Base-by-base conservation (phyloP, 73 alveolate species). In the Paramecium sexaurelia region DNA sequence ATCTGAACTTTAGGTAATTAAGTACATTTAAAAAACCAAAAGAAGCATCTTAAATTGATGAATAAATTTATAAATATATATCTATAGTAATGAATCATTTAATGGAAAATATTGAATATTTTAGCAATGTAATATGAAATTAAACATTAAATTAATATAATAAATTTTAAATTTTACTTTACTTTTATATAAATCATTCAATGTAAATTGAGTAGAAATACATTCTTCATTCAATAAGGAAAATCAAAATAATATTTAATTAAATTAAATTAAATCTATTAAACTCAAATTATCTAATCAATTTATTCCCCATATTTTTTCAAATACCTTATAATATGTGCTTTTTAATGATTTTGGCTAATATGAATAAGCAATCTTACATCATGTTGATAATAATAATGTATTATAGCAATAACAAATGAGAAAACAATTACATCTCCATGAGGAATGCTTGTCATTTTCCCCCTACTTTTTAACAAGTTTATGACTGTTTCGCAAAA, bases 341-440 rank as follows among this genome's bases (percentile, higher is more conserved):
- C 56, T 37, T 71, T 71, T 71, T 71, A 71, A 36, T 8, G 86
- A 32, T 71, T 71, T 71, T 71, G 86, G 86, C 86, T 71, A 71
- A 71, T 27, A 71, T 71, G n/a, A 33, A 15, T 37, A 19, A 33
- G 32, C 19, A 13, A 32, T 71, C 37, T 71, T 78, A 78, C 90
- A 32, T 78, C 43, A 41, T 78, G 68, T 45, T 78, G 47, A 78
- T 78, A 78, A 43, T 41, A 78, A 45, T 78, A 78, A 45, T 78
- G 90, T 17, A 78, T 41, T 17, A 78, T 78, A 26, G 75, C 90
- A 22, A 78, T 39, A 26, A 78, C 90, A 78, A 78, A 39, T 40
- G 90, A 39, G 45, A 78, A 78, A 22, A 78, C 90, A 24, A 78
- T 13, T 11, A 45, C 90, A 78, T 78, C 90, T 19, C 90, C 90